These are phyloP conservation scores for Trichoderma aggressivum DNA, from an alignment of 2,329 filamentous ascomycete genomes.

Conservation along the genomic window DNA sequence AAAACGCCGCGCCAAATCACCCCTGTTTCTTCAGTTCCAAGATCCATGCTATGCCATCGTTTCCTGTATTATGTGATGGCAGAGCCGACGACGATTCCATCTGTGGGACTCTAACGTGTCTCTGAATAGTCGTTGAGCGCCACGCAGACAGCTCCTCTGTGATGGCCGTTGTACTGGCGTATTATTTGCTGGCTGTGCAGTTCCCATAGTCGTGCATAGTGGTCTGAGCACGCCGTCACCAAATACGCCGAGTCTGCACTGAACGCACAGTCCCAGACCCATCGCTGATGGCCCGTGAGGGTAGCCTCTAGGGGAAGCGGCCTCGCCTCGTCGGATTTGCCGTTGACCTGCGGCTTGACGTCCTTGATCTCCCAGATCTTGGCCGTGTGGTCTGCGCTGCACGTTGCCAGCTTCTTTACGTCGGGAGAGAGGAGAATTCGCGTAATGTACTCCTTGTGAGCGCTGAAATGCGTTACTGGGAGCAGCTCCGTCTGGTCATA, in stretches of 20 bases:
- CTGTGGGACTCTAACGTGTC: conserved; percentile 36
- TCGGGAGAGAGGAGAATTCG: conserved; percentile 88
- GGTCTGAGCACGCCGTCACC: conserved; percentile 89
- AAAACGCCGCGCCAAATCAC: conserved; percentile 3
- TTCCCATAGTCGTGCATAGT: conserved; percentile 92
- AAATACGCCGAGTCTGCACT: conserved; percentile 90
- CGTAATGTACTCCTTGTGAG: conserved; percentile 90
- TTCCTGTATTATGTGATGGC: background rate
- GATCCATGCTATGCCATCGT: background rate
- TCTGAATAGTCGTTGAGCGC: conserved; percentile 83
- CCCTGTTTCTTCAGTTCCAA: background rate
- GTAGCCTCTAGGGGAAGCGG: conserved; percentile 81
- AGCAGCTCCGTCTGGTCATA: conserved; percentile 79
- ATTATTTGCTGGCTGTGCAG: conserved; percentile 83
- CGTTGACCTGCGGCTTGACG: conserved; percentile 48
- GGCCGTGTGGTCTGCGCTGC: conserved; percentile 87
- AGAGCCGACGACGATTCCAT: background rate
- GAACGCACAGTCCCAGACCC: conserved; percentile 98
- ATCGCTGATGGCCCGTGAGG: conserved; percentile 84
- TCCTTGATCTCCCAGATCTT: conserved; percentile 93
- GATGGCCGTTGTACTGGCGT: conserved; percentile 91
- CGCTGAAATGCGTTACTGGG: conserved; percentile 83
- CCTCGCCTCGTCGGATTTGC: conserved; percentile 40
- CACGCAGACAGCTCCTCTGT: conserved; percentile 86
- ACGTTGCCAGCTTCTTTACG: conserved; percentile 90